A percentile compares a stretch with the other conserved stretches of the same genome.
These are phyloP conservation scores for Saccharomycopsis malanga DNA, from an alignment of 805 yeast genomes.

Conservation along the genomic window DNA sequence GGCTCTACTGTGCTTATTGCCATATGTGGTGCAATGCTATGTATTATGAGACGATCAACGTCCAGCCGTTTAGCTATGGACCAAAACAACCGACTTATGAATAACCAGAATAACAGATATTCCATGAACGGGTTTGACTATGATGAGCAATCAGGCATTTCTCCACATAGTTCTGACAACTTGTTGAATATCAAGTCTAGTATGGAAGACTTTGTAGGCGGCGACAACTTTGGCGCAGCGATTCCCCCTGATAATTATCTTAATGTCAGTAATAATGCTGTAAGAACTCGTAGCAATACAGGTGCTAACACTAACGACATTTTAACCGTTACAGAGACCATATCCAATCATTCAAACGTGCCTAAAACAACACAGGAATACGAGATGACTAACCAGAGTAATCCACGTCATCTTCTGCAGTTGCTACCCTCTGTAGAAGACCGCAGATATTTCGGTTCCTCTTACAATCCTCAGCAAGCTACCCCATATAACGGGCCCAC, in stretches of 20 bases:
- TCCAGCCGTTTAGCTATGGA: constrained; percentile 18
- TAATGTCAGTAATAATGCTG: neutral
- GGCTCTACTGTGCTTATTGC: constrained; percentile 63
- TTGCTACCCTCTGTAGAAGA: neutral
- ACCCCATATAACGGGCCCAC: neutral
- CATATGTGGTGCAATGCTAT: constrained; percentile 54
- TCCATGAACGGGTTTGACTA: neutral
- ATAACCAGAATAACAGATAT: constrained; percentile 5
- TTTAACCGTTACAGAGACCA: constrained; percentile 3
- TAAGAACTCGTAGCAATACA: neutral
- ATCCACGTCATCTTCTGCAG: neutral
- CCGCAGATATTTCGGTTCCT: neutral
- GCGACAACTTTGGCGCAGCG: no score
- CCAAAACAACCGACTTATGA: constrained; percentile 8
- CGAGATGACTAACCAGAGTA: no score
- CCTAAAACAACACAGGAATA: no score
- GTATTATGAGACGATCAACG: constrained; percentile 55
- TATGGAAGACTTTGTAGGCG: neutral
- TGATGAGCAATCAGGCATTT: neutral
- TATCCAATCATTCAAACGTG: constrained; percentile 1
- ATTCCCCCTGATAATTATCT: neutral
- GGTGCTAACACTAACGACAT: no score
- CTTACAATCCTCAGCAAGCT: neutral
- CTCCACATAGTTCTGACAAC: neutral
- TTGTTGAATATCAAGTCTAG: neutral